Evolutionary conservation across 2,329 filamentous ascomycete species (phyloP).

Genomic region (Cladosporium sp.): DNA sequence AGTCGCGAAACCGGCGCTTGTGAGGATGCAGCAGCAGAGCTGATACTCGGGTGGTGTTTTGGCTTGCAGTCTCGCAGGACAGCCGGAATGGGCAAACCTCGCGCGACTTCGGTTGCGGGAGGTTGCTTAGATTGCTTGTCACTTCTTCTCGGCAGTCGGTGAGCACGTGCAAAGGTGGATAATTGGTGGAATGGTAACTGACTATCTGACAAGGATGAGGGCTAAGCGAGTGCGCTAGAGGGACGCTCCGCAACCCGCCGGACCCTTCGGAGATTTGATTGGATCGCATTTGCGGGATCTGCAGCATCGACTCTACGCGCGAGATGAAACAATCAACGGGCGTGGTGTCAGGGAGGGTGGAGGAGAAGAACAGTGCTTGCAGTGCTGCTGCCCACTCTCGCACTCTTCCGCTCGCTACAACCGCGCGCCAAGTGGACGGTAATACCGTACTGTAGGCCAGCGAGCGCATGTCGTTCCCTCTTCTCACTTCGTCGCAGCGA

Average conservation of each 20-base stretch:
- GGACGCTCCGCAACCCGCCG: not conserved
- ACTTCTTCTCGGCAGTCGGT: not conserved
- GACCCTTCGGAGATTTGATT: not conserved
- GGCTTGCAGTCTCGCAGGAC: not conserved
- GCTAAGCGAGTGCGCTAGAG: not conserved
- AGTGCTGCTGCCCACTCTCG: slow-evolving; percentile 3
- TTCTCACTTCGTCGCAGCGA: not conserved
- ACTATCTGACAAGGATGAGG: not conserved
- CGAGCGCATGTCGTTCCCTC: slow-evolving; percentile 11
- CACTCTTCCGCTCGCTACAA: not conserved
- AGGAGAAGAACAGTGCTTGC: slow-evolving; percentile 12
- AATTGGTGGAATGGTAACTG: not conserved
- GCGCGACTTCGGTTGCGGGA: not conserved
- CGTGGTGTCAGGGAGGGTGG: slow-evolving; percentile 7
- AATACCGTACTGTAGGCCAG: not conserved
- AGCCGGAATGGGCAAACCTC: not conserved
- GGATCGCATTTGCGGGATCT: slow-evolving; percentile 5
- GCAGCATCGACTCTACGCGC: not conserved
- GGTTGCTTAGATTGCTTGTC: not conserved
- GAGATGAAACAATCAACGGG: slow-evolving; percentile 12
- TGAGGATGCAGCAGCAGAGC: not conserved
- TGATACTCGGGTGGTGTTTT: not conserved
- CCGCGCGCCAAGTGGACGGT: slow-evolving; percentile 11
- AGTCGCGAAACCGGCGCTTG: not conserved
- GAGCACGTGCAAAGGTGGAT: not conserved